These are phyloP conservation scores for Ceratobasidium sp. DNA, from an alignment of 1,284 basidiomycete species.

Conservation along the genomic window DNA sequence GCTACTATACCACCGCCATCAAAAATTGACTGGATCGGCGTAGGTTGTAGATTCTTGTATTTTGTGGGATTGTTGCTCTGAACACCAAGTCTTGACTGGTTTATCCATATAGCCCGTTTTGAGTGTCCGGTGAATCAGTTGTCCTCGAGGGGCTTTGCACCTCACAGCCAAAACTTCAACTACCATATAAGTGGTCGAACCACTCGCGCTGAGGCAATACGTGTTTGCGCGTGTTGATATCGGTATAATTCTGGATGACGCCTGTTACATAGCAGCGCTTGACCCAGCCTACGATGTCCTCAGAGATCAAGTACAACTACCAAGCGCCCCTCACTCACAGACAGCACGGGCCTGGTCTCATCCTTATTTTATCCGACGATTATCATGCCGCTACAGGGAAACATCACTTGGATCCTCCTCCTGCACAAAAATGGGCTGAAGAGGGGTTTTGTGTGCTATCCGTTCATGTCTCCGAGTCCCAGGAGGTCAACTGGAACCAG, in stretches of 20 bases:
- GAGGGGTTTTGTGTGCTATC: slow-evolving; percentile 31
- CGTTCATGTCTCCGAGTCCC: background rate
- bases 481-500: background rate
- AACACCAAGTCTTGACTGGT: no score
- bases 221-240: no score
- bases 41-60: slow-evolving; percentile 4
- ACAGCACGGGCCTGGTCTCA: slow-evolving; percentile 15
- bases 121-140: no score
- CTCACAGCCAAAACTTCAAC: no score
- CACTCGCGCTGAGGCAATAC: no score
- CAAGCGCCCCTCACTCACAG: slow-evolving; percentile 29
- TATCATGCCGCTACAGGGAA: background rate
- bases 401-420: slow-evolving; percentile 23
- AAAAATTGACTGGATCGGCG: background rate
- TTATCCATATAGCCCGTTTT: no score
- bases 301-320: slow-evolving; percentile 6
- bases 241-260: no score
- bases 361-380: slow-evolving; percentile 6
- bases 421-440: slow-evolving; percentile 34
- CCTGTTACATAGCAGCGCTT: no score
- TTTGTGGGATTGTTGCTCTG: background rate
- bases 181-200: no score
- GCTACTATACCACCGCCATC: background rate
- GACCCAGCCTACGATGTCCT: background rate
- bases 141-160: no score